Evolutionary conservation across 2,329 filamentous ascomycete species (phyloP).

Genomic region (Alternaria rosae): DNA sequence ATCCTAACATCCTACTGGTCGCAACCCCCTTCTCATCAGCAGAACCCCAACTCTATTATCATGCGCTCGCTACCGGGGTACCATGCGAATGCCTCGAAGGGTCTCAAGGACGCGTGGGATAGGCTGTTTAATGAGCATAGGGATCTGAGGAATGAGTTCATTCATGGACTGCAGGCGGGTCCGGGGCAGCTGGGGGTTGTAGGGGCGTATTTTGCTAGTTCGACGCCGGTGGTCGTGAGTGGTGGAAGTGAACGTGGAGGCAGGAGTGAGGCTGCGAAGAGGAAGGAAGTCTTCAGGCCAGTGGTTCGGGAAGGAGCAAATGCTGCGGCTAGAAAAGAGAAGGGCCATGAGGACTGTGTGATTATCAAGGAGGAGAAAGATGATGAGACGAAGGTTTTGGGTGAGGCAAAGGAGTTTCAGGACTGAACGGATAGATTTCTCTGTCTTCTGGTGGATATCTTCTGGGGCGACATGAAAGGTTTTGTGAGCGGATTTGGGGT

Average conservation of each 20-base stretch:
- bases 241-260: background rate
- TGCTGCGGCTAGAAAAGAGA: no score
- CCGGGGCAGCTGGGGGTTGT: background rate
- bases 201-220: constrained; percentile 10
- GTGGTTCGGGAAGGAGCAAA: no score
- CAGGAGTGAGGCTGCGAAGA: background rate
- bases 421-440: background rate
- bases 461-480: background rate
- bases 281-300: no score
- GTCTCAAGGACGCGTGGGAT: constrained; percentile 14
- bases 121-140: constrained; percentile 13
- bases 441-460: background rate
- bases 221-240: background rate
- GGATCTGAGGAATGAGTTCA: constrained; percentile 20
- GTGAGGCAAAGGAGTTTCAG: background rate
- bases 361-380: background rate
- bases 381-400: background rate
- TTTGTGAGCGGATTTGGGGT: background rate
- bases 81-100: background rate
- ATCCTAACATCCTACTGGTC: constrained; percentile 19
- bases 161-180: constrained; percentile 18
- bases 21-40: no score
- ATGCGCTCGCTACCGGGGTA: background rate
- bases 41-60: background rate
- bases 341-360: no score